Conservation (phyloP, 352 stramenopile species). For the Globisporangium carolinianum region DNA sequence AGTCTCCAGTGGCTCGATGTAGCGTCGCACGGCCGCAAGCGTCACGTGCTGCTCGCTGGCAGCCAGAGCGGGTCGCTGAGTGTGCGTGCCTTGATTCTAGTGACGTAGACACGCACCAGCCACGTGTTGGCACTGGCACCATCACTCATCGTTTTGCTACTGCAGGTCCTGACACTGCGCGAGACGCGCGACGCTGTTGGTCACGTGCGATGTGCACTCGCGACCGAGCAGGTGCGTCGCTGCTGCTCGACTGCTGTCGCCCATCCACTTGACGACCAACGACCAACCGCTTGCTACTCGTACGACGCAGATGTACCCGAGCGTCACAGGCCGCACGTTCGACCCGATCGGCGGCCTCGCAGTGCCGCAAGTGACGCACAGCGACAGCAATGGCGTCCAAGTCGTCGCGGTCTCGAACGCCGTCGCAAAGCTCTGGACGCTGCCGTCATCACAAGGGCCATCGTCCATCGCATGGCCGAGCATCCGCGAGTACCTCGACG, state of each 20-base stretch:
- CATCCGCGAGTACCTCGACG: constrained; percentile 33
- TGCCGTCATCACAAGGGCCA: constrained; percentile 4
- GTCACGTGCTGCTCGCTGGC: constrained; percentile 25
- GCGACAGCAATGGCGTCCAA: constrained; percentile 9
- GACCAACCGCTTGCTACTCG: neutral
- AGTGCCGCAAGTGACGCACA: constrained; percentile 2
- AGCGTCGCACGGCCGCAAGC: constrained; percentile 1
- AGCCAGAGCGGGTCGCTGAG: constrained; percentile 29
- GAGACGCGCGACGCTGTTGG: neutral
- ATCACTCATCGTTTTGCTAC: neutral
- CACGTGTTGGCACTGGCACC: neutral
- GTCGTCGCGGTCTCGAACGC: constrained; percentile 27
- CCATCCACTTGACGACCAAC: neutral
- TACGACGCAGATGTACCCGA: constrained; percentile 28
- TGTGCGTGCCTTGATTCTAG: constrained; percentile 13
- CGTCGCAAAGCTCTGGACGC: constrained; percentile 19
- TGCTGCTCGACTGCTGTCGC: neutral
- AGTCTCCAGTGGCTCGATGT: constrained; percentile 18
- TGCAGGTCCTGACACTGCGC: neutral
- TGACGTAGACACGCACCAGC: neutral
- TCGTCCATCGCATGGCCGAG: constrained; percentile 25
- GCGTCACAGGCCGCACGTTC: constrained; percentile 14
- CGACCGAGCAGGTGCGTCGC: constrained; percentile 5
- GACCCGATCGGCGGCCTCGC: constrained; percentile 27
- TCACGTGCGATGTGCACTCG: neutral